Evolutionary conservation across 257 asterid genomes (phyloP).

Genomic region (Solanum chmielewskii): DNA sequence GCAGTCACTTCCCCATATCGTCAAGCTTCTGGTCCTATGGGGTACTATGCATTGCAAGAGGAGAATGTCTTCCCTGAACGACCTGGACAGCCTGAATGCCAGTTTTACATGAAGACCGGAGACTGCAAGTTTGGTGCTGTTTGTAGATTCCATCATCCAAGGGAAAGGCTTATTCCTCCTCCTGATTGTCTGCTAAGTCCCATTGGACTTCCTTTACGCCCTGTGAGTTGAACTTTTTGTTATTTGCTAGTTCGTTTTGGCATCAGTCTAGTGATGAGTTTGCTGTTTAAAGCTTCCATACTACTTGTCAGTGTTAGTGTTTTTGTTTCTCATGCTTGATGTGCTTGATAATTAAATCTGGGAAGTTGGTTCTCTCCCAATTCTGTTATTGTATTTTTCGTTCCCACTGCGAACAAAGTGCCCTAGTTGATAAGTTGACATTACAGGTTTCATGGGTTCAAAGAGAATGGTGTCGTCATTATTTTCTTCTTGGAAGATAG

Average conservation of each 20-base stretch:
- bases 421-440: background rate
- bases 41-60: slow-evolving; percentile 61
- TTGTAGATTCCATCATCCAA: slow-evolving; percentile 94
- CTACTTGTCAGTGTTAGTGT: background rate
- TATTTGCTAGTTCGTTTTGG: background rate
- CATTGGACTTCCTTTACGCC: slow-evolving; percentile 86
- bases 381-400: background rate
- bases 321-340: background rate
- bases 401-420: background rate
- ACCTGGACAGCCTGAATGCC: slow-evolving; percentile 95
- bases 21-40: slow-evolving; percentile 55
- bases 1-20: slow-evolving; percentile 31
- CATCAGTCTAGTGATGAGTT: background rate
- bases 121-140: slow-evolving; percentile 94
- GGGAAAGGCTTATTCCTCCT: slow-evolving; percentile 66
- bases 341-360: background rate
- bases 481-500: background rate
- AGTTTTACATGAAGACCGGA: slow-evolving; percentile 92
- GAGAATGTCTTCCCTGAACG: slow-evolving; percentile 90
- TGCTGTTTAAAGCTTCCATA: background rate
- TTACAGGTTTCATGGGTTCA: background rate
- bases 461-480: background rate
- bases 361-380: background rate
- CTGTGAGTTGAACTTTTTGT: slow-evolving; percentile 41
- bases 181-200: slow-evolving; percentile 89